Conservation (phyloP, 176 grass and related monocot genomes). For the Oryza rufipogon region DNA sequence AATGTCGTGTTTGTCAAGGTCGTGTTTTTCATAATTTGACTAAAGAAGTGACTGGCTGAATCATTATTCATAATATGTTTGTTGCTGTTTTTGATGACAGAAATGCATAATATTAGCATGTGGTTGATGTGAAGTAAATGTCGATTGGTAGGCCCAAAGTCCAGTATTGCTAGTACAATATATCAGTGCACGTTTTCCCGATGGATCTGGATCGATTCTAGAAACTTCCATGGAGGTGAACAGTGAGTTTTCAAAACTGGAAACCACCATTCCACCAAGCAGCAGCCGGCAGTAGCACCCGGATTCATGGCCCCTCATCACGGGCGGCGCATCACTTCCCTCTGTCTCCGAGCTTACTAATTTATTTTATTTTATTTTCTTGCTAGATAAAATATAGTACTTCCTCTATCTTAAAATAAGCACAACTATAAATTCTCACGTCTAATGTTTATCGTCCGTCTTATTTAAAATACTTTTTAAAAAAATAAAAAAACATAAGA, state of each 20-base stretch:
- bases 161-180: background rate
- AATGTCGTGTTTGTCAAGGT: background rate
- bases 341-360: background rate
- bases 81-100: background rate
- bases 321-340: background rate
- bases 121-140: background rate
- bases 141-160: background rate
- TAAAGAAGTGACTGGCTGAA: background rate
- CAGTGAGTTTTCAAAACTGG: slow-evolving; percentile 10
- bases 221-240: slow-evolving; percentile 21
- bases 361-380: background rate
- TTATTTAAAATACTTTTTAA: no score
- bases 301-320: slow-evolving; percentile 4
- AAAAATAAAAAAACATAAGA: no score
- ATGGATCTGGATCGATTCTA: background rate
- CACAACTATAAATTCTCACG: no score
- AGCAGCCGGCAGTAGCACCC: slow-evolving; percentile 9
- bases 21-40: slow-evolving; percentile 1
- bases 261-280: slow-evolving; percentile 22
- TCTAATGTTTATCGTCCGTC: no score
- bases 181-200: background rate
- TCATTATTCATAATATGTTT: no score
- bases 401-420: no score
- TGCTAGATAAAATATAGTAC: background rate
- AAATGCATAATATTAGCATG: background rate